Base-by-base conservation (phyloP, 2,329 filamentous ascomycete species). In the Neonectria neomacrospora region DNA sequence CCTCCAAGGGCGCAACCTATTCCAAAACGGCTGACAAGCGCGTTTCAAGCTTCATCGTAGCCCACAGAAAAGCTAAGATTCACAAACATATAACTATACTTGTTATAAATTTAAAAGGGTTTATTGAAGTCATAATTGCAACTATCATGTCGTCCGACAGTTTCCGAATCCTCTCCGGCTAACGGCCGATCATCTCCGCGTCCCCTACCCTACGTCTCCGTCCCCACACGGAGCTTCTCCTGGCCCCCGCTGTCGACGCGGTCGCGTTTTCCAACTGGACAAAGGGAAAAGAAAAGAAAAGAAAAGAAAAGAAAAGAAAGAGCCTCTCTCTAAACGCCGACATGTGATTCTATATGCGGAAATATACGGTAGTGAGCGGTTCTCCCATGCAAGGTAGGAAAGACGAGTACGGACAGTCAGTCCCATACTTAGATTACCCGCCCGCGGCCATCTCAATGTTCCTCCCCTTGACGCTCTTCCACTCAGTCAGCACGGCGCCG, bases 391-490 rank as follows among this genome's bases (percentile, higher is more conserved):
- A 55, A 55, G 9, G 50, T 39, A 26, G 6, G 23, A n/a, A 30
- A 26, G 22, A 57, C n/a, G 44, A 2, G 5, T 26, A 18, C 45
- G 28, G 45, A 2, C 9, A 16, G 23, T 30, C 34, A 26, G 14
- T 3, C 16, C n/a, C 1, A 34, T 2, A 2, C 8, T 67, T 73
- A 75, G 14, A 66, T 70, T 39, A 66, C 69, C 30, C 71, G 42
- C 67, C 69, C 26, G 45, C 70, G 5, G 68, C 69, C 73, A 75
- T 70, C 54, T 76, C 74, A 41, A 77, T 66, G 9, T 85, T 84
- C 76, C 84, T 86, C 5, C 84, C 85, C 72, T 86, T 88, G 22
- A 88, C 82, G 61, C 82, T 86, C 79, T 82, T 84, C 83, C 83
- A 85, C 72, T 87, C 84, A 54, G 85, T 79, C 8, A 80, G 74